A percentile compares a stretch with the other conserved stretches of the same genome.
Evolutionary conservation across 768 basidiomycete species (phyloP).

Genomic region (Austroboletus festivus): DNA sequence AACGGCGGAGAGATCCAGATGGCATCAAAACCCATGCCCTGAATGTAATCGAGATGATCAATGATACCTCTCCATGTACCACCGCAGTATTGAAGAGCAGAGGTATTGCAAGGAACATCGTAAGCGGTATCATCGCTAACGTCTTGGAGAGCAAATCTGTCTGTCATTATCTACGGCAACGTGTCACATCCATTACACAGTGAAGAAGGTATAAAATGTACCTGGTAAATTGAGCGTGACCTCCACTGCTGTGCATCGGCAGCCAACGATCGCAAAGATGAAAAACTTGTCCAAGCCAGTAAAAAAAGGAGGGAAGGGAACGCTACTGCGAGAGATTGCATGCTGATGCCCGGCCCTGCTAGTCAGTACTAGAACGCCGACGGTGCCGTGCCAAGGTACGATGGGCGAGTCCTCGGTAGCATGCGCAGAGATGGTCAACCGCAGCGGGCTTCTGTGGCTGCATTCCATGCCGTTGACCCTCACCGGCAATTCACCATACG

Average conservation of each 20-base stretch:
- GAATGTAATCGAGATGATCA: slow-evolving; percentile 59
- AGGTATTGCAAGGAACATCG: slow-evolving; percentile 43
- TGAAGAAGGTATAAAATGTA: slow-evolving; percentile 4
- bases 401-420: neutral
- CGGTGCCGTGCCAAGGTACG: slow-evolving; percentile 1
- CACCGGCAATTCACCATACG: slow-evolving; percentile 21
- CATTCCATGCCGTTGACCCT: slow-evolving; percentile 23
- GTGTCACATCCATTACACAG: neutral
- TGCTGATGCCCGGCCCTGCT: neutral
- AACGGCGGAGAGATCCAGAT: slow-evolving; percentile 58
- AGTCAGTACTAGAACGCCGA: slow-evolving; percentile 5
- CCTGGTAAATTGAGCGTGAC: slow-evolving; percentile 55
- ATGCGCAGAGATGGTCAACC: neutral
- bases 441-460: slow-evolving; percentile 4
- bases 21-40: slow-evolving; percentile 59
- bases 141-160: slow-evolving; percentile 55
- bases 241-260: slow-evolving; percentile 50
- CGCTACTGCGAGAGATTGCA: slow-evolving; percentile 5
- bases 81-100: slow-evolving; percentile 50
- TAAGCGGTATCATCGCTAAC: slow-evolving; percentile 26
- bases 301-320: slow-evolving; percentile 6
- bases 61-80: slow-evolving; percentile 54
- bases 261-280: slow-evolving; percentile 20
- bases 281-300: slow-evolving; percentile 7
- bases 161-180: slow-evolving; percentile 46